Percentiles rank a stretch among this genome's conserved stretches.
Conservation (phyloP, 352 stramenopile genomes). For the Phytophthora macrochlamydospora region DNA sequence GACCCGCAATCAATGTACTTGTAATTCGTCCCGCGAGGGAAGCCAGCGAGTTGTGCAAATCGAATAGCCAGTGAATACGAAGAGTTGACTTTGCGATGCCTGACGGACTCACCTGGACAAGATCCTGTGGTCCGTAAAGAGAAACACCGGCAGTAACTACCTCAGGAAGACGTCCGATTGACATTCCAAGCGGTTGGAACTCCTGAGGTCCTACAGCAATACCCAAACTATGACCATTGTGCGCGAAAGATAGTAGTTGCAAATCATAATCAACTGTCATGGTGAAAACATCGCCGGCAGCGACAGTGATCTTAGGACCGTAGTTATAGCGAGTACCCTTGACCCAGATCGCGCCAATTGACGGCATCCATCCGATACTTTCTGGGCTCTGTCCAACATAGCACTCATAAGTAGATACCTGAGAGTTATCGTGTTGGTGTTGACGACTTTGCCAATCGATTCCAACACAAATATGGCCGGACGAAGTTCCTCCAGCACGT, state of each 20-base stretch:
- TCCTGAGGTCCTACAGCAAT: slow-evolving; percentile 54
- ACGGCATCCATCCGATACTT: slow-evolving; percentile 88
- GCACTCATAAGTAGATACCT: slow-evolving; percentile 27
- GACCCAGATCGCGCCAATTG: slow-evolving; percentile 78
- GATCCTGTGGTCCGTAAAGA: slow-evolving; percentile 70
- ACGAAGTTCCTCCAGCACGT: slow-evolving; percentile 60
- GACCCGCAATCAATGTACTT: slow-evolving; percentile 75
- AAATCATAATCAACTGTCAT: slow-evolving; percentile 79
- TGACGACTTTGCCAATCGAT: slow-evolving; percentile 52
- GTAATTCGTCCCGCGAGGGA: slow-evolving; percentile 74
- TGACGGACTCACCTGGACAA: slow-evolving; percentile 74
- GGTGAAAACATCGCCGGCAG: slow-evolving; percentile 73
- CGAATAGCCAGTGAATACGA: slow-evolving; percentile 82
- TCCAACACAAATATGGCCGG: slow-evolving; percentile 79
- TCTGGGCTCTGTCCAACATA: slow-evolving; percentile 55
- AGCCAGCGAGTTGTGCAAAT: slow-evolving; percentile 76
- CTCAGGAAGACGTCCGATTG: slow-evolving; percentile 36
- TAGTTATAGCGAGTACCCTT: slow-evolving; percentile 62
- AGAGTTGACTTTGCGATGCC: slow-evolving; percentile 82
- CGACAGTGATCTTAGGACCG: slow-evolving; percentile 46
- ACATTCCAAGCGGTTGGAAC: slow-evolving; percentile 41
- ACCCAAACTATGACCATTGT: slow-evolving; percentile 69
- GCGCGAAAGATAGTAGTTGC: slow-evolving; percentile 69
- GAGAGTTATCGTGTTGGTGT: slow-evolving; percentile 5
- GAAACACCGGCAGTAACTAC: slow-evolving; percentile 65